A percentile compares a stretch with the other conserved stretches of the same genome.
phyloP scores from a whole-genome alignment of 768 basidiomycete species.

The Cystofilobasidium bisporidii region DNA sequence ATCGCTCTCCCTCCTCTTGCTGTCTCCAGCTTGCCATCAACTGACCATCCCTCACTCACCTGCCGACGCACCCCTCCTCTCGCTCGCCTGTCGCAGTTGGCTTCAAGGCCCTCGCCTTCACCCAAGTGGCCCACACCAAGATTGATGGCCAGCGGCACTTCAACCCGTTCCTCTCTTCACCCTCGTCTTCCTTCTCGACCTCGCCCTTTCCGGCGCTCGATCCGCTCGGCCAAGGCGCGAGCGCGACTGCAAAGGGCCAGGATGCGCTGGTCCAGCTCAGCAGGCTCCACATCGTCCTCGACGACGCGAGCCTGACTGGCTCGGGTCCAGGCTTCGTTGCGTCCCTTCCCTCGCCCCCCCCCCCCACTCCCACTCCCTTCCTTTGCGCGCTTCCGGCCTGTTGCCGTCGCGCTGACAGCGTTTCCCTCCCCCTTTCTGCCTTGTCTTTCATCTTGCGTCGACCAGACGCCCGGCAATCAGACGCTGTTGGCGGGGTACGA shows the following conservation, averaged over 20 bases:
- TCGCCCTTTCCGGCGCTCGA: neutral
- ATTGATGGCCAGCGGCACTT: slow-evolving; percentile 62
- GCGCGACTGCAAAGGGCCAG: slow-evolving; percentile 44
- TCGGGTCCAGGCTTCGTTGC: slow-evolving; percentile 68
- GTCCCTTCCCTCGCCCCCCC: slow-evolving; percentile 29
- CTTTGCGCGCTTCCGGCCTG: too few species aligned
- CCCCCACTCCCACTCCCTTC: neutral
- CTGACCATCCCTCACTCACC: too few species aligned
- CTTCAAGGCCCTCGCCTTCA: slow-evolving; percentile 70
- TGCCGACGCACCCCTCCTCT: too few species aligned
- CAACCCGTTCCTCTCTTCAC: slow-evolving; percentile 47
- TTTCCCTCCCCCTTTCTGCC: too few species aligned
- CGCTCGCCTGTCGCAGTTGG: too few species aligned
- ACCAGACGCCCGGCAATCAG: slow-evolving; percentile 61
- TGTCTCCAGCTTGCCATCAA: too few species aligned
- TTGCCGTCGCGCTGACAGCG: too few species aligned
- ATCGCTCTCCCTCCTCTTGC: neutral
- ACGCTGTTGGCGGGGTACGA: slow-evolving; percentile 59
- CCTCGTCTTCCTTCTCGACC: neutral
- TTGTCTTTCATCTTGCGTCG: neutral
- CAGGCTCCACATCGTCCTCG: slow-evolving; percentile 66
- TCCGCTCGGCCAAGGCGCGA: slow-evolving; percentile 31
- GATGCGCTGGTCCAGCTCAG: slow-evolving; percentile 50
- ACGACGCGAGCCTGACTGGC: slow-evolving; percentile 64
- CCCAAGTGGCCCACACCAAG: slow-evolving; percentile 59